Conservation (phyloP, 441 rosid species). For the Adansonia gregorii region DNA sequence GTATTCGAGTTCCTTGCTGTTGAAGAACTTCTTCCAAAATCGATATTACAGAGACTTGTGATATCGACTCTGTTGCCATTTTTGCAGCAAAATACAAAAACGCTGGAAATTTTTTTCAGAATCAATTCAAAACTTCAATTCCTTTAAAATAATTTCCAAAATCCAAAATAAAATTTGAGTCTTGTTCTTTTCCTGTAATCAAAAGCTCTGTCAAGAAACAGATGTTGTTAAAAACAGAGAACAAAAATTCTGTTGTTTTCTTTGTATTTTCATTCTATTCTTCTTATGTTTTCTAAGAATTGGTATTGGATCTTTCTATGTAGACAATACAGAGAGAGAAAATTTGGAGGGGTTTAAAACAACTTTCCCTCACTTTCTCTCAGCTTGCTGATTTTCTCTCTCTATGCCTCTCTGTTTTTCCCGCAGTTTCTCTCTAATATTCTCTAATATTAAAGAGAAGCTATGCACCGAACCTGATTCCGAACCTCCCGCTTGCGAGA, state of each 20-base stretch:
- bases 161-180: not conserved
- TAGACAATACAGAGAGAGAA: constrained; percentile 27
- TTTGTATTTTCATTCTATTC: not conserved
- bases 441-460: constrained; percentile 50
- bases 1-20: constrained; percentile 55
- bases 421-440: constrained; percentile 37
- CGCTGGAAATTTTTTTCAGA: not conserved
- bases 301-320: constrained; percentile 17
- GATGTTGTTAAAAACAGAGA: constrained; percentile 7
- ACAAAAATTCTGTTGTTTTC: not conserved
- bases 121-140: constrained; percentile 20
- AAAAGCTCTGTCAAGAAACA: constrained; percentile 9
- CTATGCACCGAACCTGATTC: constrained; percentile 58
- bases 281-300: not conserved
- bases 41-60: constrained; percentile 62
- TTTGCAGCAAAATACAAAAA: constrained; percentile 8
- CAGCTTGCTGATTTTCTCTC: not conserved
- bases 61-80: constrained; percentile 63
- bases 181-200: not conserved
- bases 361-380: constrained; percentile 29
- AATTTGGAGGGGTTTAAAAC: constrained; percentile 17
- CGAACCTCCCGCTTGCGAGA: constrained; percentile 48
- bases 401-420: constrained; percentile 28
- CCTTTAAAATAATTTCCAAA: constrained; percentile 20
- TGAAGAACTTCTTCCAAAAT: constrained; percentile 83